Conservation (phyloP, 257 asterid species). For the Rhazya stricta region DNA sequence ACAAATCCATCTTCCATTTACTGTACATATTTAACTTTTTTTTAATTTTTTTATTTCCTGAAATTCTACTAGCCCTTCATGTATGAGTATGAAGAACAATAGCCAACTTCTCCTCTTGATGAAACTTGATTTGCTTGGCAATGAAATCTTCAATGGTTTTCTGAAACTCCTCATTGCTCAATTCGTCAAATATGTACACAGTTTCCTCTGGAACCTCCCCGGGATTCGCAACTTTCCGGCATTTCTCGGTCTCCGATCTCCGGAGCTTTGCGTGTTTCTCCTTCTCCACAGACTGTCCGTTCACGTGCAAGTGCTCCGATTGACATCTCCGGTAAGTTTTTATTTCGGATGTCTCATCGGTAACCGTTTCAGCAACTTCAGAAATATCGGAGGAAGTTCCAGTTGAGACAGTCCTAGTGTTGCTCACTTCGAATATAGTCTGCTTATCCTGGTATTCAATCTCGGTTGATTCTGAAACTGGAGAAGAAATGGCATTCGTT, state of each 20-base stretch:
- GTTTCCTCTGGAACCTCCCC: slow-evolving; percentile 30
- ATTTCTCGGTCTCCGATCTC: slow-evolving; percentile 49
- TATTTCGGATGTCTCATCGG: background rate
- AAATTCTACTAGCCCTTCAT: slow-evolving; percentile 4
- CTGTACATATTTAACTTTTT: slow-evolving; percentile 12
- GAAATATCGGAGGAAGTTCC: slow-evolving; percentile 4
- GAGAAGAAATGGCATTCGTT: slow-evolving; percentile 1
- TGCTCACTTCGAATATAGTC: slow-evolving; percentile 32
- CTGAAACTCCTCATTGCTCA: slow-evolving; percentile 81
- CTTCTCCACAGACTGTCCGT: slow-evolving; percentile 12
- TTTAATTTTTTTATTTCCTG: background rate
- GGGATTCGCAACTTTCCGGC: slow-evolving; percentile 27
- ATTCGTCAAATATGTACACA: slow-evolving; percentile 34
- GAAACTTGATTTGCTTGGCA: slow-evolving; percentile 74
- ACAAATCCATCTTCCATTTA: background rate
- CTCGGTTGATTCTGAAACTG: slow-evolving; percentile 25
- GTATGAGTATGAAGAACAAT: slow-evolving; percentile 43
- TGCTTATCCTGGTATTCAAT: slow-evolving; percentile 46
- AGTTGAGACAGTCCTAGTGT: background rate
- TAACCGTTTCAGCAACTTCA: background rate
- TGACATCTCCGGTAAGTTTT: slow-evolving; percentile 20
- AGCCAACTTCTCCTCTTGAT: slow-evolving; percentile 52
- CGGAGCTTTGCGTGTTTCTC: slow-evolving; percentile 32
- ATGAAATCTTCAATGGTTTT: slow-evolving; percentile 63
- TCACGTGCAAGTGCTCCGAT: slow-evolving; percentile 27